Conservation (phyloP, 371 early-diverging fungal species). For the Blastocladiella emersonii region DNA sequence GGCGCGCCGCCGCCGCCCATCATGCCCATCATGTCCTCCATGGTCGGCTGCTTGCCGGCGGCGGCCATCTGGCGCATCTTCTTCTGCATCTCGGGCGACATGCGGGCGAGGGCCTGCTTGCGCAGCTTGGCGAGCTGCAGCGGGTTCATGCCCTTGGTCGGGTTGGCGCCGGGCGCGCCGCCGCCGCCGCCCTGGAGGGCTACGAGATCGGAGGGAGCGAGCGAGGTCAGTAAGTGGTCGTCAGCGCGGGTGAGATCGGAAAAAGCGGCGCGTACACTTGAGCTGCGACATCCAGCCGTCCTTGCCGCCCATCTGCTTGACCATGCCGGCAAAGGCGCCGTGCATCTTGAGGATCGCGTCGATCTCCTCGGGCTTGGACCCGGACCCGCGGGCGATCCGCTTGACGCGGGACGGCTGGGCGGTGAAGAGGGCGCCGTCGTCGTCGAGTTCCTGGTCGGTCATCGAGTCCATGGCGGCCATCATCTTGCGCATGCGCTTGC, state of each 20-base stretch:
- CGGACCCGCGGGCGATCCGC: constrained; percentile 87
- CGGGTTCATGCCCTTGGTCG: constrained; percentile 23
- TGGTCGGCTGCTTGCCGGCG: constrained; percentile 34
- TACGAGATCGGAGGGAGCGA: background rate
- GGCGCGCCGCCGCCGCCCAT: background rate
- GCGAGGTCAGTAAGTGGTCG: constrained; percentile 13
- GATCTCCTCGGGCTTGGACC: constrained; percentile 71
- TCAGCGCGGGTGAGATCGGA: constrained; percentile 21
- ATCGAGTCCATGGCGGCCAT: constrained; percentile 97
- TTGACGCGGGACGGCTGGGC: constrained; percentile 60
- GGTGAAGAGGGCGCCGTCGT: constrained; percentile 78
- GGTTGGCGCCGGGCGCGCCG: constrained; percentile 19
- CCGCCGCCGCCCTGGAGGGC: background rate
- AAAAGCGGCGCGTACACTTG: constrained; percentile 19
- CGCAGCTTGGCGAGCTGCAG: constrained; percentile 50
- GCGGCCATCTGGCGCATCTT: constrained; percentile 37
- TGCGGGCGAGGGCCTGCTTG: constrained; percentile 50
- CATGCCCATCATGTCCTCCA: background rate
- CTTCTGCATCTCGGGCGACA: constrained; percentile 57
- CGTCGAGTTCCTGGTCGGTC: constrained; percentile 86
- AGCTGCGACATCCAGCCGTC: constrained; percentile 63
- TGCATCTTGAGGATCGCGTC: constrained; percentile 73
- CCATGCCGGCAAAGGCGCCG: constrained; percentile 73
- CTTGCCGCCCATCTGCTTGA: constrained; percentile 94
- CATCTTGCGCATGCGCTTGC: constrained; percentile 65